Evolutionary conservation across 441 rosid species (phyloP).

Genomic region (Euphorbia schlechtendalii): DNA sequence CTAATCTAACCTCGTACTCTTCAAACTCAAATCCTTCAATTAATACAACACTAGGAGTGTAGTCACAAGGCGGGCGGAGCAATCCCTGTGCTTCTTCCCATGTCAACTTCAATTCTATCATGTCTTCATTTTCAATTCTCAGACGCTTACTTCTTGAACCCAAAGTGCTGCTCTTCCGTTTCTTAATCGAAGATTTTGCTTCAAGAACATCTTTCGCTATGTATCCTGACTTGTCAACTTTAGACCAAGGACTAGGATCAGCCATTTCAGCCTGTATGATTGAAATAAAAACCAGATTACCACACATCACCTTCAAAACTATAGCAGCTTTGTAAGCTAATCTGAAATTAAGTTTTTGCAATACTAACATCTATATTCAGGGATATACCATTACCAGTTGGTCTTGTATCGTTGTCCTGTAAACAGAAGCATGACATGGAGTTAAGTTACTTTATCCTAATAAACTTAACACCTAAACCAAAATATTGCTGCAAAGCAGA

Average conservation of each 20-base stretch:
- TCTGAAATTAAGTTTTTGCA: slow-evolving; percentile 21
- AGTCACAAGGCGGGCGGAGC: slow-evolving; percentile 78
- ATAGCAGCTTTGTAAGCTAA: slow-evolving; percentile 19
- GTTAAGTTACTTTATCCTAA: slow-evolving; percentile 5
- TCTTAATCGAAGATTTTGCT: slow-evolving; percentile 50
- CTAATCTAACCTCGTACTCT: slow-evolving; percentile 69
- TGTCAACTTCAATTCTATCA: slow-evolving; percentile 71
- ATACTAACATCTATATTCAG: slow-evolving; percentile 53
- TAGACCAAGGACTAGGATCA: slow-evolving; percentile 61
- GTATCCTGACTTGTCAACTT: slow-evolving; percentile 65
- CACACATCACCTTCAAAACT: slow-evolving; percentile 14
- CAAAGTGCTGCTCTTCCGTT: slow-evolving; percentile 65
- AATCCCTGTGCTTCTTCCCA: slow-evolving; percentile 97
- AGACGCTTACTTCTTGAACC: slow-evolving; percentile 80
- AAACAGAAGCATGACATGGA: slow-evolving; percentile 17
- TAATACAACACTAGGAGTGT: slow-evolving; percentile 53
- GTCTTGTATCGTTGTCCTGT: slow-evolving; percentile 62
- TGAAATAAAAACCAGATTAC: slow-evolving; percentile 22
- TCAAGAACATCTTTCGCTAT: slow-evolving; percentile 68
- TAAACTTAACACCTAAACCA: background rate
- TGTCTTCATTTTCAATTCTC: slow-evolving; percentile 71
- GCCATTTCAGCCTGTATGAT: slow-evolving; percentile 51
- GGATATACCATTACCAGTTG: slow-evolving; percentile 34
- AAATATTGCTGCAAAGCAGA: background rate
- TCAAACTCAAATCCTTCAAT: slow-evolving; percentile 93